These are phyloP conservation scores for Harringtonia lauricola DNA, from an alignment of 2,329 filamentous ascomycete species.

Conservation along the genomic window DNA sequence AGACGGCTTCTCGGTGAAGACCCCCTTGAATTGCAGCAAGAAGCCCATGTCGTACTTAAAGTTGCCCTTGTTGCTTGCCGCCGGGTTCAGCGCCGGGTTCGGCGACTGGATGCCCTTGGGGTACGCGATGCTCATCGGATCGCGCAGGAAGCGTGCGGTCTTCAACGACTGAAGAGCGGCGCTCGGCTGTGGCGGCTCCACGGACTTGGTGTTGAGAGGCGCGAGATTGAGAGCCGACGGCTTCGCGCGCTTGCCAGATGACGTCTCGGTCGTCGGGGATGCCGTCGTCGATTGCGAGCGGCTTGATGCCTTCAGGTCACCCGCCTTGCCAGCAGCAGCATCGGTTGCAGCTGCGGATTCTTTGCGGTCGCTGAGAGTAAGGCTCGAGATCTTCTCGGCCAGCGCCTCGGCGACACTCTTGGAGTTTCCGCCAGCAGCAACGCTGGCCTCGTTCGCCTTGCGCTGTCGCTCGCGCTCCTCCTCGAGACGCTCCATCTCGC, in stretches of 20 bases:
- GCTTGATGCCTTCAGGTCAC: slow-evolving; percentile 33
- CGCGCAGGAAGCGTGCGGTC: slow-evolving; percentile 76
- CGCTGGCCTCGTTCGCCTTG: slow-evolving; percentile 36
- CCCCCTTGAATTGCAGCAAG: slow-evolving; percentile 87
- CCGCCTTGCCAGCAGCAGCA: slow-evolving; percentile 37
- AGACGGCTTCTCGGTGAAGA: slow-evolving; percentile 95
- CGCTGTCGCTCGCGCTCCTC: slow-evolving; percentile 56
- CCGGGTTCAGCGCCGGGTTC: slow-evolving; percentile 80
- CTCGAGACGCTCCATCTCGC: slow-evolving; percentile 61
- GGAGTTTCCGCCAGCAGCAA: slow-evolving; percentile 22
- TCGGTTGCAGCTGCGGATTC: slow-evolving; percentile 26
- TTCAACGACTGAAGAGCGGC: slow-evolving; percentile 89
- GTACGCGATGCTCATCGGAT: slow-evolving; percentile 66
- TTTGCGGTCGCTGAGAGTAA: slow-evolving; percentile 31
- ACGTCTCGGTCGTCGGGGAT: slow-evolving; percentile 19
- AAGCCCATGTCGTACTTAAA: slow-evolving; percentile 96
- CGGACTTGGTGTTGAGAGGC: slow-evolving; percentile 66
- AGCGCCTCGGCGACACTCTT: slow-evolving; percentile 41
- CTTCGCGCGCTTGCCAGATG: slow-evolving; percentile 49
- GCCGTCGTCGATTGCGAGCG: slow-evolving; percentile 18
- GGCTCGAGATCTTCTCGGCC: slow-evolving; percentile 26
- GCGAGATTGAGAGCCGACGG: slow-evolving; percentile 82
- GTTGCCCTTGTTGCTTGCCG: slow-evolving; percentile 65
- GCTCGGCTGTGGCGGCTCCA: slow-evolving; percentile 87
- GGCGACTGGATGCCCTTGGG: slow-evolving; percentile 77